These are phyloP conservation scores for Erysimum cheiranthoides DNA, from an alignment of 345 rosid genomes.

Conservation along the genomic window DNA sequence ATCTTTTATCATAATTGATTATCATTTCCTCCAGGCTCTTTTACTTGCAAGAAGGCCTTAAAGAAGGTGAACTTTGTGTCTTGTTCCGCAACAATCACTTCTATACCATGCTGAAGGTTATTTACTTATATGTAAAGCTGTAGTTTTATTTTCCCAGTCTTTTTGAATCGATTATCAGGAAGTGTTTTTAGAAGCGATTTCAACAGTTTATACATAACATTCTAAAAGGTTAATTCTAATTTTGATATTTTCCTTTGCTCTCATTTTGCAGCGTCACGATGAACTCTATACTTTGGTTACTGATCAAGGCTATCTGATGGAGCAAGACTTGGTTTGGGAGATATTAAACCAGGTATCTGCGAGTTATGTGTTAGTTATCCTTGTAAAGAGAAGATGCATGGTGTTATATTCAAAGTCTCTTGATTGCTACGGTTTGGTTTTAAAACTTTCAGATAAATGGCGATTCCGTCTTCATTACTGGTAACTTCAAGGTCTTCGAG, in stretches of 20 bases:
- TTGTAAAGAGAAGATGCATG: not conserved
- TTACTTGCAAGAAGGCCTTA: conserved; percentile 67
- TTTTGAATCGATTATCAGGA: conserved; percentile 1
- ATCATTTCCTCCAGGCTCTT: conserved; percentile 63
- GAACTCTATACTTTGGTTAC: conserved; percentile 86
- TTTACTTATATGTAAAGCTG: conserved; percentile 35
- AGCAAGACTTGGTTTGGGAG: conserved; percentile 93
- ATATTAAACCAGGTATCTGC: conserved; percentile 69
- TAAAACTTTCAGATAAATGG: conserved; percentile 71
- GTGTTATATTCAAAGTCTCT: conserved; percentile 8
- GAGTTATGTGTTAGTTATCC: not conserved
- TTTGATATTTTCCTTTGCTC: conserved; percentile 10
- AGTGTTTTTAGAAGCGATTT: not conserved
- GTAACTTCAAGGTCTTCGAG: conserved; percentile 76
- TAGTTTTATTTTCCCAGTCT: not conserved
- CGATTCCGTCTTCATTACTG: conserved; percentile 75
- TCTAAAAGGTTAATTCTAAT: not conserved
- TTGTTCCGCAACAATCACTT: conserved; percentile 95
- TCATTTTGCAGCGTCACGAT: conserved; percentile 60
- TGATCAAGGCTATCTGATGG: conserved; percentile 79
- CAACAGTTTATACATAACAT: not conserved
- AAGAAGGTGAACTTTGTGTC: conserved; percentile 83
- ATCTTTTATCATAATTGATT: not conserved
- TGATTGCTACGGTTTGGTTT: conserved; percentile 22
- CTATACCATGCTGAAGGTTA: conserved; percentile 92